These are phyloP conservation scores for Colletotrichum cereale DNA, from an alignment of 2,329 filamentous ascomycete genomes.

Conservation along the genomic window DNA sequence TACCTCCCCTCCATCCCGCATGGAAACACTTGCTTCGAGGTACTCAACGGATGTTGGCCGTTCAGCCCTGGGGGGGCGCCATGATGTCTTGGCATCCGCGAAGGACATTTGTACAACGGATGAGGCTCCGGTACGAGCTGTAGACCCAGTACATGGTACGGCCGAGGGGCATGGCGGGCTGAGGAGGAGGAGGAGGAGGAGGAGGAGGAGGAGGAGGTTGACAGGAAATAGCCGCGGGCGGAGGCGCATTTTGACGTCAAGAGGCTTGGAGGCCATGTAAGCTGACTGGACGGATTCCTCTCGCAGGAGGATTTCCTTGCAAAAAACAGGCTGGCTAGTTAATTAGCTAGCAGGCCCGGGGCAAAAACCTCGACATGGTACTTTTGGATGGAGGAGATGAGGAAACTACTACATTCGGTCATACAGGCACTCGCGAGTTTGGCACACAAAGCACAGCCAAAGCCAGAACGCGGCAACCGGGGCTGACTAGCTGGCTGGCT, in stretches of 20 bases:
- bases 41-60: constrained; percentile 6
- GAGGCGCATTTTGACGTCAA: constrained; percentile 36
- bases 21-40: constrained; percentile 21
- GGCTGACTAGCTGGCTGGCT: constrained; percentile 1
- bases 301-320: background rate
- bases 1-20: background rate
- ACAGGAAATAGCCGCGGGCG: constrained; percentile 9
- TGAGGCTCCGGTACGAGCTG: constrained; percentile 35
- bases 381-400: constrained; percentile 1
- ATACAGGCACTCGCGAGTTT: background rate
- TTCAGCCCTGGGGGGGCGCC: constrained; percentile 32
- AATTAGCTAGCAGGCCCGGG: background rate
- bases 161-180: background rate
- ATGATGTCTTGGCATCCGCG: constrained; percentile 31
- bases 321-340: no score
- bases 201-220: no score
- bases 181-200: no score
- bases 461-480: background rate
- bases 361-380: background rate
- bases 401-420: constrained; percentile 18
- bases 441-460: background rate
- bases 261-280: constrained; percentile 29
- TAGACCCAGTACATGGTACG: background rate
- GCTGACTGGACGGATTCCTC: constrained; percentile 17
- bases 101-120: constrained; percentile 9